Conservation (phyloP, 345 rosid genomes). For the Balakata baccata region DNA sequence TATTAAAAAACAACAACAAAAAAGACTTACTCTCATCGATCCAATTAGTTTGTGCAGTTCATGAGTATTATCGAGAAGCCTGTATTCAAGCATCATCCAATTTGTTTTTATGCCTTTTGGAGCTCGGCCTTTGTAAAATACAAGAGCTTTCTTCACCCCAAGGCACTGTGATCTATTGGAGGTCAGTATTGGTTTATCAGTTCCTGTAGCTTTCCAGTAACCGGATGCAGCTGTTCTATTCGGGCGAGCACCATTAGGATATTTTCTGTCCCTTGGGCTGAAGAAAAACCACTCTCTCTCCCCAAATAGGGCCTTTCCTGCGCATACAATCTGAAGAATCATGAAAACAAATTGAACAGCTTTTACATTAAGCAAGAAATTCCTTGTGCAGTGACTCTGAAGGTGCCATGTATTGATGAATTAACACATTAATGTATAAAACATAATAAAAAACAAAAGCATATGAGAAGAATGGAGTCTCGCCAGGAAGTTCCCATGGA, state of each 20-base stretch:
- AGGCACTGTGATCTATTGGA: conserved; percentile 32
- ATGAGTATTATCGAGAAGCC: conserved; percentile 32
- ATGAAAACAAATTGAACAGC: conserved; percentile 1
- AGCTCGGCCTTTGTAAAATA: conserved; percentile 40
- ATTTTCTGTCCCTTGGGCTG: conserved; percentile 40
- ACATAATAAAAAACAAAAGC: neutral
- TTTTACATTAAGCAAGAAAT: neutral
- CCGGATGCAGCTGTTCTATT: conserved; percentile 44
- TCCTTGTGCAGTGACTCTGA: neutral
- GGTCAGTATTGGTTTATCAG: conserved; percentile 36
- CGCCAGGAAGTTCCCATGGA: conserved; percentile 51
- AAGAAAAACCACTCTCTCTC: conserved; percentile 45
- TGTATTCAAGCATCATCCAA: conserved; percentile 47
- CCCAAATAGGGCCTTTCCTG: conserved; percentile 37
- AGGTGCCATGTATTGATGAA: neutral
- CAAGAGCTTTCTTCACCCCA: conserved; percentile 45
- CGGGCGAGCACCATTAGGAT: conserved; percentile 43
- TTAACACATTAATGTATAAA: too few relatives aligned
- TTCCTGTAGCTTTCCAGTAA: conserved; percentile 47
- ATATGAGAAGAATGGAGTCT: neutral
- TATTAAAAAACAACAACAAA: neutral
- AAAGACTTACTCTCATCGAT: conserved; percentile 42
- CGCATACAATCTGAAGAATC: neutral
- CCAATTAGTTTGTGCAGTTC: conserved; percentile 25
- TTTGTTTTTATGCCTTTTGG: conserved; percentile 42